Conservation (phyloP, 768 basidiomycete species). For the Tricholoma furcatifolium region DNA sequence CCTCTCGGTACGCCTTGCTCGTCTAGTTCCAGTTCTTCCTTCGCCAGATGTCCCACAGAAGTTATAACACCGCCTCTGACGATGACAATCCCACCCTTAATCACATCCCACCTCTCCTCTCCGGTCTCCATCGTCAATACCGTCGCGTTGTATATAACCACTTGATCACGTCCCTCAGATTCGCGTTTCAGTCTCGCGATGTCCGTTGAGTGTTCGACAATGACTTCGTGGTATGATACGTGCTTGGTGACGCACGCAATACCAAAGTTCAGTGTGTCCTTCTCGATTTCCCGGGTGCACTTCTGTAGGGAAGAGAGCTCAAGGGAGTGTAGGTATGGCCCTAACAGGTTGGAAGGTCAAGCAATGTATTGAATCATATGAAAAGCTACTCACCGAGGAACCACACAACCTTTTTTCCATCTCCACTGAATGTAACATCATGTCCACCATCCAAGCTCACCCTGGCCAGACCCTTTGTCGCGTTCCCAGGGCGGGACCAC, state of each 20-base stretch:
- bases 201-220: slow-evolving; percentile 61
- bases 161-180: slow-evolving; percentile 30
- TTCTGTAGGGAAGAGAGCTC: slow-evolving; percentile 49
- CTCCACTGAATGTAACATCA: slow-evolving; percentile 59
- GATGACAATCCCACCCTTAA: slow-evolving; percentile 51
- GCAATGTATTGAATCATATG: neutral
- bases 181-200: slow-evolving; percentile 57
- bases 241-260: slow-evolving; percentile 58
- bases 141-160: slow-evolving; percentile 68
- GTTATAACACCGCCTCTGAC: slow-evolving; percentile 59
- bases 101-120: slow-evolving; percentile 44
- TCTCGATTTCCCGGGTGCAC: slow-evolving; percentile 47
- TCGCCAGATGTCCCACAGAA: slow-evolving; percentile 35
- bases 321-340: slow-evolving; percentile 62
- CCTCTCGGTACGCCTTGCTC: slow-evolving; percentile 23
- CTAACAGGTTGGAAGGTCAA: slow-evolving; percentile 26
- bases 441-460: slow-evolving; percentile 76
- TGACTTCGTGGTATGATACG: slow-evolving; percentile 56
- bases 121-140: slow-evolving; percentile 68
- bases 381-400: slow-evolving; percentile 52
- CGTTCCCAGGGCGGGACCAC: slow-evolving; percentile 72
- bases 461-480: slow-evolving; percentile 57
- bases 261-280: slow-evolving; percentile 56
- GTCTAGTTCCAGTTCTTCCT: slow-evolving; percentile 7
- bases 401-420: slow-evolving; percentile 71